A percentile compares a stretch with the other conserved stretches of the same genome.
These are phyloP conservation scores for Naegleria lovaniensis DNA, from an alignment of 208 protist genomes.

Conservation along the genomic window DNA sequence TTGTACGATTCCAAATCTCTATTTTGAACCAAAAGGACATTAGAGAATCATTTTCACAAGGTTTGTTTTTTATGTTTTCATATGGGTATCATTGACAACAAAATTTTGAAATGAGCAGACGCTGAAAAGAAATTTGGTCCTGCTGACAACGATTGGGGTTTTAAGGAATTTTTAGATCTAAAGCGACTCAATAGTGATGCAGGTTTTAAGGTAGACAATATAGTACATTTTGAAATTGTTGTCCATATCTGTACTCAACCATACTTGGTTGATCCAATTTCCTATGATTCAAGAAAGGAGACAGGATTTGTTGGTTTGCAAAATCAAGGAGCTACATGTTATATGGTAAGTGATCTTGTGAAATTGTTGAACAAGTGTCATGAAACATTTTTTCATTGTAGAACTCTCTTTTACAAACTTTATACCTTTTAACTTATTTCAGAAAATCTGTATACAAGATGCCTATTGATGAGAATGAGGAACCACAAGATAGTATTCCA, in stretches of 20 bases:
- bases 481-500: conserved; percentile 47
- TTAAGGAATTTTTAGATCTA: not conserved
- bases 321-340: conserved; percentile 65
- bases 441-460: conserved; percentile 47
- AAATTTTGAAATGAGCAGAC: not conserved
- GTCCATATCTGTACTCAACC: not conserved
- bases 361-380: not conserved
- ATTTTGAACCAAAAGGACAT: conserved; percentile 18
- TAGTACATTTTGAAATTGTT: not conserved
- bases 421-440: conserved; percentile 58
- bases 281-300: conserved; percentile 12
- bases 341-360: not conserved
- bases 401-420: conserved; percentile 55
- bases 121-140: conserved; percentile 4
- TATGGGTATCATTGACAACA: not conserved
- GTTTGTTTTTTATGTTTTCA: not conserved
- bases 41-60: not conserved
- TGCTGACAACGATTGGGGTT: not conserved
- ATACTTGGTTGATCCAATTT: not conserved
- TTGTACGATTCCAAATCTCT: not conserved
- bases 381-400: not conserved
- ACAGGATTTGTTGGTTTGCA: conserved; percentile 45
- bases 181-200: not conserved
- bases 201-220: not conserved
- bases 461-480: conserved; percentile 43